Evolutionary conservation across 805 yeast species (phyloP), one percentile per base, ranked within the genome.

Genomic region (Starmerella kuoi): DNA sequence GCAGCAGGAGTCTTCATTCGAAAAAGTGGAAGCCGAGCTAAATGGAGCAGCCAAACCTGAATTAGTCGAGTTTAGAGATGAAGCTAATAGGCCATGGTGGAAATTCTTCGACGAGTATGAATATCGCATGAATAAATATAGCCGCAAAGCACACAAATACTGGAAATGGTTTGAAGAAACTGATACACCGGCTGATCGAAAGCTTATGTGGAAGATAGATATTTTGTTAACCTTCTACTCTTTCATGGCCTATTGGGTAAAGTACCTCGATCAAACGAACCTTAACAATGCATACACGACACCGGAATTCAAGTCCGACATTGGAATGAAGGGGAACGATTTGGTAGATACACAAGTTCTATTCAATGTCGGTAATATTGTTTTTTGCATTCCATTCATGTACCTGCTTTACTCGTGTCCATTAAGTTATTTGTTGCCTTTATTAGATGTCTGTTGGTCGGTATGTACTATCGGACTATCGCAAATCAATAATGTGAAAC

Each of bases 391-490:
- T 25, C 83, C 84, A 1, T 74, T 74, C 62, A 62, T 75, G 58
- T 75, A 71, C 51, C 54, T 74, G 17, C 61, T 79, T 41, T 73
- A 74, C 31, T 67, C 75, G 30, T 61, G 66, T 27, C 79, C 79
- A 5, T 63, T 78, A 44, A 73, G 71, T 60, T 63, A 65, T 59
- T 61, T 69, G 9, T 56, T 74, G 31, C 78, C 79, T 1, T 45
- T 62, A 2, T 65, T 72, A 59, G 91, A 81, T 55, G 51, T 79
- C 30, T 64, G 73, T 27, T 81, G 86, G 87, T 72, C 83, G 1
- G 61, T 78, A 41, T 68, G 79, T 44, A 79, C 86, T 2, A 63
- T 78, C 33, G 68, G 70, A 11, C 64, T 73, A 35, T 76, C 68
- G 53, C 66, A 65, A 49, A 75, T 68, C 35, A 65, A 67, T 19